Conservation (phyloP, 2,329 filamentous ascomycete genomes). For the Aureobasidium lini region DNA sequence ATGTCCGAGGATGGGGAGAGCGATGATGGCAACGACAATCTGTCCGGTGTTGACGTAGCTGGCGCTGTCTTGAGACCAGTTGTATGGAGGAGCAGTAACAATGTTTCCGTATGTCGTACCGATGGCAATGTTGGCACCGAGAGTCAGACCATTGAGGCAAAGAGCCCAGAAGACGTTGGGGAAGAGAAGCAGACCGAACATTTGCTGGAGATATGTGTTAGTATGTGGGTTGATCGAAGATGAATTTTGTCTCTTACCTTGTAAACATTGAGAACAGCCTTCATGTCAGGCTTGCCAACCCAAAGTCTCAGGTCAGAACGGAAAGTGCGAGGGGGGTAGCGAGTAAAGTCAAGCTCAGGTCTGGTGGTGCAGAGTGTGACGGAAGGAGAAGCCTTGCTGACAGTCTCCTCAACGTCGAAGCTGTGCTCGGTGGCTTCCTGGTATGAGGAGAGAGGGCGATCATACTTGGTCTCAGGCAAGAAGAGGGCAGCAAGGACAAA, state of each 20-base stretch:
- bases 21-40: constrained; percentile 32
- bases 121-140: constrained; percentile 38
- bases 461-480: constrained; percentile 39
- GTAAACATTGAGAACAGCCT: constrained; percentile 24
- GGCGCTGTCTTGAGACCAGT: constrained; percentile 28
- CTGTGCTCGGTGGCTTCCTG: constrained; percentile 23
- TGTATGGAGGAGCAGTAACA: constrained; percentile 29
- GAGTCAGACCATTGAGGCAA: constrained; percentile 32
- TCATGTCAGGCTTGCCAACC: constrained; percentile 34
- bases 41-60: constrained; percentile 36
- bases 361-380: constrained; percentile 17
- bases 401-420: constrained; percentile 1
- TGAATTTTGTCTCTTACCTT: constrained; percentile 12
- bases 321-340: constrained; percentile 31
- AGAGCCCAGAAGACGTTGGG: constrained; percentile 38
- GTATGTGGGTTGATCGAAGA: not conserved
- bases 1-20: constrained; percentile 33
- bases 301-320: constrained; percentile 35
- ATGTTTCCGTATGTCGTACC: constrained; percentile 35
- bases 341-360: constrained; percentile 30
- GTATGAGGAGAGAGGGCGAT: constrained; percentile 31
- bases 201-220: constrained; percentile 14
- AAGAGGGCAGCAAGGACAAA: constrained; percentile 33
- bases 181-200: constrained; percentile 25
- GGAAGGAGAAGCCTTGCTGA: not conserved